Base-by-base conservation (phyloP, 73 alveolate genomes). In the Paramecium primaurelia region DNA sequence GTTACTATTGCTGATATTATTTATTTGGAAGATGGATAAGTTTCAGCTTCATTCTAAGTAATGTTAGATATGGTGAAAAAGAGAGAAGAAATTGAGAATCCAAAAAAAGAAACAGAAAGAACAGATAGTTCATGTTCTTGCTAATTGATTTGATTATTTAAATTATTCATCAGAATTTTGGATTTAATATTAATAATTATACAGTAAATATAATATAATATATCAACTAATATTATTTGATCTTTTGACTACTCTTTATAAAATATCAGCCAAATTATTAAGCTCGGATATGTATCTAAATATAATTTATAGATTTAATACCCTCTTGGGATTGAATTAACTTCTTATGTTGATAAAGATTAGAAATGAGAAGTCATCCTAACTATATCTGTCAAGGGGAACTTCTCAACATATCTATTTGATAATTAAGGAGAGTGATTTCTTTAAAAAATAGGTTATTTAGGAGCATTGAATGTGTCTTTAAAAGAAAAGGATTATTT, bases 1-100 rank as follows among this genome's bases (percentile, higher is more conserved):
- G 16, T 34, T 37, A 73, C 87, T 36, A 73, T 80, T n/a, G 91
- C 91, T 45, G 91, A 80, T 45, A 80, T 80, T 11, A 28, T 80
- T 25, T 80, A 80, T 80, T 26, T 28, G 22, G 77, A 40, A 73
- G 59, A 40, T 37, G 87, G 87, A 6, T 64, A 64, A 20, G 28
- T 73, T 4, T 37, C 87, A 12, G 1, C 87, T 11, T n/a, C 40
- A 73, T 73, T 73, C 18, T 38, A 73, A 73, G 0, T 37, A 14
- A 73, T 73, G 87, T 73, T 73, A 44, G 59, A 73, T 11, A 40
- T 25, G 34, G 59, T 73, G 18, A 9, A 73, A 16, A 22, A 37
- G 38, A 73, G 87, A 73, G 87, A 73, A 38, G 87, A 73, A 40
- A 22, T 30, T 0, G 87, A 73, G 87, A 11, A 73, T 73, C 87